Percentiles rank a stretch among this genome's conserved stretches.
Conservation (phyloP, 202 grass and related monocot genomes). For the Cymbopogon flexuosus region DNA sequence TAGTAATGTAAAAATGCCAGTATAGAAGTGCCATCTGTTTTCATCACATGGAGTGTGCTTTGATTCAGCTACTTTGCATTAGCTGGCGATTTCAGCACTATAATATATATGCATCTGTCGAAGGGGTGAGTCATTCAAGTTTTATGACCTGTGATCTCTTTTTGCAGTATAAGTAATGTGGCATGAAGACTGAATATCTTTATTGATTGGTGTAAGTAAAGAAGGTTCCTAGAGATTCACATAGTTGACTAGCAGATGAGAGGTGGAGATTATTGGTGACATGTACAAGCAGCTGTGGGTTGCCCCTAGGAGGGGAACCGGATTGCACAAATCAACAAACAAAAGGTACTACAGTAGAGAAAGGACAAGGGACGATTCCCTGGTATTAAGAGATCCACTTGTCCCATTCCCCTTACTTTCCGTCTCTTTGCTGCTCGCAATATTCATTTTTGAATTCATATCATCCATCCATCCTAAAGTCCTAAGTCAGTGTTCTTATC, state of each 20-base stretch:
- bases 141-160: slow-evolving; percentile 26
- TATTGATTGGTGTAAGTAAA: slow-evolving; percentile 31
- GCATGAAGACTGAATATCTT: slow-evolving; percentile 13
- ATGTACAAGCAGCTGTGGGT: slow-evolving; percentile 18
- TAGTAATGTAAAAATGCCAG: neutral
- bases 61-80: slow-evolving; percentile 6
- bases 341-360: slow-evolving; percentile 43
- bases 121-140: slow-evolving; percentile 17
- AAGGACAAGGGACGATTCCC: slow-evolving; percentile 45
- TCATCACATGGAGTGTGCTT: slow-evolving; percentile 3
- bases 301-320: slow-evolving; percentile 45
- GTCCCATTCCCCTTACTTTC: slow-evolving; percentile 38
- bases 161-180: slow-evolving; percentile 29
- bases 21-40: slow-evolving; percentile 15
- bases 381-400: slow-evolving; percentile 47
- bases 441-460: slow-evolving; percentile 35
- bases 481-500: slow-evolving; percentile 33
- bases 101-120: neutral
- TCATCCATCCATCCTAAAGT: slow-evolving; percentile 31
- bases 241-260: slow-evolving; percentile 29
- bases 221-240: slow-evolving; percentile 34
- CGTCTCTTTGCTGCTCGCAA: slow-evolving; percentile 29
- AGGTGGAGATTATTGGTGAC: slow-evolving; percentile 32
- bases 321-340: slow-evolving; percentile 46
- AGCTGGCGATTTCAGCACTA: slow-evolving; percentile 11